These are phyloP conservation scores for Nothophytophthora sp. DNA, from an alignment of 352 stramenopile species.

Conservation along the genomic window DNA sequence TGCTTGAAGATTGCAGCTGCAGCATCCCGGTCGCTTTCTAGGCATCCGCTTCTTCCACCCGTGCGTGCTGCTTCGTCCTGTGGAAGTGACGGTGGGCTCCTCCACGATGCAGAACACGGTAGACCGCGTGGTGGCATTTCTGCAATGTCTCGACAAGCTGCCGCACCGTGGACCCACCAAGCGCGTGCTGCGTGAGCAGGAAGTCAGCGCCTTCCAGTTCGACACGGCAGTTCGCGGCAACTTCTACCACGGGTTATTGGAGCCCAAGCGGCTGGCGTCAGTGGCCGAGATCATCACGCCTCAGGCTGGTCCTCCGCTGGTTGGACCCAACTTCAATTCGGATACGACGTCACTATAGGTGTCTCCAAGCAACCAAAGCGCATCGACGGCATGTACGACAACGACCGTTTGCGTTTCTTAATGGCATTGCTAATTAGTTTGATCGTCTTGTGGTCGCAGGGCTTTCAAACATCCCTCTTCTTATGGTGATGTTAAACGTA, in stretches of 20 bases:
- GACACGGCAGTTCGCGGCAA: slow-evolving; percentile 53
- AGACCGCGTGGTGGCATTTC: slow-evolving; percentile 42
- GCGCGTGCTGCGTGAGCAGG: slow-evolving; percentile 53
- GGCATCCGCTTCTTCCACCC: slow-evolving; percentile 78
- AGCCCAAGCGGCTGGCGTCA: slow-evolving; percentile 36
- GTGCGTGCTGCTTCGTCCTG: slow-evolving; percentile 59
- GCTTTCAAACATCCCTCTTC: no score
- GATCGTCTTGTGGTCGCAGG: no score
- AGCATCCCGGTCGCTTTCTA: slow-evolving; percentile 52
- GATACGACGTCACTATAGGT: slow-evolving; percentile 48
- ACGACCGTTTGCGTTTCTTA: no score
- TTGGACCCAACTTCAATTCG: slow-evolving; percentile 23
- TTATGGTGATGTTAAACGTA: no score
- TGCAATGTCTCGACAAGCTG: slow-evolving; percentile 57
- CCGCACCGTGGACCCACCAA: slow-evolving; percentile 64
- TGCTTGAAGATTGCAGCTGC: slow-evolving; percentile 29
- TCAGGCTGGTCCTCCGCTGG: slow-evolving; percentile 38
- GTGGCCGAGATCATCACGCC: slow-evolving; percentile 47
- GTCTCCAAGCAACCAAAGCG: no score
- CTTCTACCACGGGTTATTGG: slow-evolving; percentile 67
- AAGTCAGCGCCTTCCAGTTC: slow-evolving; percentile 67
- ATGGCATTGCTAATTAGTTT: no score
- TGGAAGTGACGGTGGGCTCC: slow-evolving; percentile 52
- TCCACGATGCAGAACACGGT: slow-evolving; percentile 42
- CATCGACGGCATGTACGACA: no score